Conservation (phyloP, 495 filamentous ascomycete species). For the Chaetomium cochliodes region DNA sequence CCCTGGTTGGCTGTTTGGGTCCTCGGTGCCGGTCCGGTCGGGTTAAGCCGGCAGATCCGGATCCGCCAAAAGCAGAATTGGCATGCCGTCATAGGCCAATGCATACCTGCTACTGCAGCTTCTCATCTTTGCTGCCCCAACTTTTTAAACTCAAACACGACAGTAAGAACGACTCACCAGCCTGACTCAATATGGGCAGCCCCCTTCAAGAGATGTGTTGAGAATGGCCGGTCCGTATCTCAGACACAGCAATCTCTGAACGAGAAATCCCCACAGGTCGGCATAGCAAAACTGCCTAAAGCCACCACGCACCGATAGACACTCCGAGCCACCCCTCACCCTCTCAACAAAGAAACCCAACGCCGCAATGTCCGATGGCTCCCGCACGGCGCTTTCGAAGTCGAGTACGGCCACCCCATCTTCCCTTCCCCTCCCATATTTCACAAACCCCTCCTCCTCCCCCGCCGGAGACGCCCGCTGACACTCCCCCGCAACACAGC, state of each 20-base stretch:
- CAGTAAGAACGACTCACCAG: neutral
- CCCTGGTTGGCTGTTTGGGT: constrained; percentile 2
- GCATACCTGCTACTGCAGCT: neutral
- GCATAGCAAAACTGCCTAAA: neutral
- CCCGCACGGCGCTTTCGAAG: constrained; percentile 35
- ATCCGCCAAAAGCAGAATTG: constrained; percentile 13
- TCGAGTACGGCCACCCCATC: constrained; percentile 30
- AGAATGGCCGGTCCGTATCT: constrained; percentile 22
- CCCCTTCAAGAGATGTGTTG: constrained; percentile 6
- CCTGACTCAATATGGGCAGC: constrained; percentile 9
- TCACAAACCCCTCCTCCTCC: too few relatives aligned
- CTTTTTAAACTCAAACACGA: constrained; percentile 10
- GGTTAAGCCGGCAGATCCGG: constrained; percentile 23
- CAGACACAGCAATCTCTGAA: constrained; percentile 1
- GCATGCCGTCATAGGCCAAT: constrained; percentile 25
- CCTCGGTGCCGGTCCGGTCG: constrained; percentile 16
- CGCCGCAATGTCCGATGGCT: constrained; percentile 41
- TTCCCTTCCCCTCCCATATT: neutral
- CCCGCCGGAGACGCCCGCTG: neutral
- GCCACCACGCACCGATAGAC: neutral
- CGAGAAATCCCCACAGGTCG: neutral
- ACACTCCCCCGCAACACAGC: constrained; percentile 28
- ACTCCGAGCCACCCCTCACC: neutral
- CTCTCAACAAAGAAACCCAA: constrained; percentile 3
- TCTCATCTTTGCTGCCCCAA: neutral